These are phyloP conservation scores for Penicillium freii DNA, from an alignment of 2,329 filamentous ascomycete species.

Conservation along the genomic window DNA sequence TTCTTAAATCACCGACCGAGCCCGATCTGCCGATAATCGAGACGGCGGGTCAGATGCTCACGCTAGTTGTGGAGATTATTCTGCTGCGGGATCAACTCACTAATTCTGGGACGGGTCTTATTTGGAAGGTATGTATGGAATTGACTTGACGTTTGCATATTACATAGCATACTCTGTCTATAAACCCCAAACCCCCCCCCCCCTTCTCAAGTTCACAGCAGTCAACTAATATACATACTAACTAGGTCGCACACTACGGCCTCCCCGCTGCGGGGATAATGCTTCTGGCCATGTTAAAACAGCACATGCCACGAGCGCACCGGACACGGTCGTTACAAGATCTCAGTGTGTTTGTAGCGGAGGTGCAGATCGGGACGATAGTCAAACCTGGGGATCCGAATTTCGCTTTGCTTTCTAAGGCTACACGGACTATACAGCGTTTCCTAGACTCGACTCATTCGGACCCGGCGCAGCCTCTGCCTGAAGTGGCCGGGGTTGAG, in stretches of 20 bases:
- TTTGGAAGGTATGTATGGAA: slow-evolving; percentile 26
- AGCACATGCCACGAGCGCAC: slow-evolving; percentile 17
- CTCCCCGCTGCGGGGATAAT: slow-evolving; percentile 32
- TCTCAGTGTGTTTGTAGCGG: slow-evolving; percentile 30
- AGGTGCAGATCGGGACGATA: slow-evolving; percentile 28
- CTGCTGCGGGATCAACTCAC: slow-evolving; percentile 28
- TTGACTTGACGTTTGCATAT: neutral
- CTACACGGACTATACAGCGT: slow-evolving; percentile 26
- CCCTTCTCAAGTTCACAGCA: neutral
- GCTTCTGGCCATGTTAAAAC: slow-evolving; percentile 29
- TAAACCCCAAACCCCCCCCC: neutral
- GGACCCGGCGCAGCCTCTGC: slow-evolving; percentile 9
- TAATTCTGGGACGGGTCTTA: slow-evolving; percentile 29
- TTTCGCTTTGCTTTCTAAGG: slow-evolving; percentile 26
- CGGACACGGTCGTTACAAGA: slow-evolving; percentile 22
- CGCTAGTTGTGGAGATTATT: slow-evolving; percentile 28
- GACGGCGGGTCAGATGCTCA: slow-evolving; percentile 29
- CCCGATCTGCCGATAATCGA: slow-evolving; percentile 26
- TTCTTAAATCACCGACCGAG: slow-evolving; percentile 25
- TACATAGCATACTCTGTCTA: neutral
- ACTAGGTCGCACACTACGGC: slow-evolving; percentile 29
- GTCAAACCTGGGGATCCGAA: slow-evolving; percentile 26
- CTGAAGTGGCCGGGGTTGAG: slow-evolving; percentile 13
- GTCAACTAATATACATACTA: neutral
- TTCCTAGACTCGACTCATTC: slow-evolving; percentile 28